phyloP scores from a whole-genome alignment of 495 filamentous ascomycete genomes.

The Tuber melanosporum region DNA sequence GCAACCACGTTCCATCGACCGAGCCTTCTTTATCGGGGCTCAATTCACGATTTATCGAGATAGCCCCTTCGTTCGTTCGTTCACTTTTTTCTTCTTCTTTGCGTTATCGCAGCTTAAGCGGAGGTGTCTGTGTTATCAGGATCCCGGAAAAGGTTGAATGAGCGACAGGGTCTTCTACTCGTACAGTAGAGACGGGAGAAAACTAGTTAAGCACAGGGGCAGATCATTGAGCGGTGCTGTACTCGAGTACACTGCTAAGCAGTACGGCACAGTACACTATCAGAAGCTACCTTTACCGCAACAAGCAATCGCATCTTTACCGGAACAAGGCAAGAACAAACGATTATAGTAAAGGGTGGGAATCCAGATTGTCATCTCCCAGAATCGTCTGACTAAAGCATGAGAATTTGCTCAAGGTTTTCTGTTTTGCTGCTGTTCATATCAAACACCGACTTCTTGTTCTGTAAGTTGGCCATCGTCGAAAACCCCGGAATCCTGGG shows the following conservation, averaged over 20 bases:
- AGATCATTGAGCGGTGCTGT: neutral
- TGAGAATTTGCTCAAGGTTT: neutral
- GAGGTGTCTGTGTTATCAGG: neutral
- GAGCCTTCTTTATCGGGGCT: neutral
- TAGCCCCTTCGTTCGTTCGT: neutral
- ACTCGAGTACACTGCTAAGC: neutral
- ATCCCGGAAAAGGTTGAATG: neutral
- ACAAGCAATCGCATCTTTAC: neutral
- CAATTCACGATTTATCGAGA: neutral
- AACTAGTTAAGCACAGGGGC: neutral
- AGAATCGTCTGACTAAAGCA: neutral
- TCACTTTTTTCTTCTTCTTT: neutral
- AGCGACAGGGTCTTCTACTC: neutral
- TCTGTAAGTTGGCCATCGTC: neutral
- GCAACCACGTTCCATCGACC: neutral
- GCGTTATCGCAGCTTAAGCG: neutral
- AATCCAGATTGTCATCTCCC: neutral
- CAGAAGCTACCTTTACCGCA: neutral
- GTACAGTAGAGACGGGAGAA: neutral
- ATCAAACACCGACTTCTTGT: neutral
- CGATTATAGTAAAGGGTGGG: neutral
- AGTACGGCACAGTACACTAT: neutral
- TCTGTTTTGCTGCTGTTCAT: neutral
- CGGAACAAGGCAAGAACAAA: neutral
- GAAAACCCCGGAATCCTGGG: neutral